phyloP scores from a whole-genome alignment of 441 rosid species.

The Pelargonium australe region DNA sequence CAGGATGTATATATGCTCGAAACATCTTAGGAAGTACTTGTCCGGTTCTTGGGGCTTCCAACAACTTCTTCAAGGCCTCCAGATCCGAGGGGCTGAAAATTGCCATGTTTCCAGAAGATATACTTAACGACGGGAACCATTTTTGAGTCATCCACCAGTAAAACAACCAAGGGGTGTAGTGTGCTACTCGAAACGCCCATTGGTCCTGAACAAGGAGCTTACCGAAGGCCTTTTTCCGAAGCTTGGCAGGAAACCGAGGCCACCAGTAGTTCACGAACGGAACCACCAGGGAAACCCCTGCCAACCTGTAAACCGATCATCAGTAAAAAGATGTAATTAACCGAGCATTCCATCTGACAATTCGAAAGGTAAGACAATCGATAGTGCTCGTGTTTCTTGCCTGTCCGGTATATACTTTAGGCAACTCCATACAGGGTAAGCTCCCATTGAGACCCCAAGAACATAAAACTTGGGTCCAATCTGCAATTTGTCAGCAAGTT shows the following conservation, averaged over 20 bases:
- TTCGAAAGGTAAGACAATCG: background rate
- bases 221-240: conserved; percentile 4
- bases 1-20: background rate
- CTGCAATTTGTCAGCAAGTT: conserved; percentile 22
- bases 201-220: conserved; percentile 30
- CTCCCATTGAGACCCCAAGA: conserved; percentile 25
- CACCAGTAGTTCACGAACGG: conserved; percentile 27
- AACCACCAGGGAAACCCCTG: conserved; percentile 21
- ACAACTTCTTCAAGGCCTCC: conserved; percentile 31
- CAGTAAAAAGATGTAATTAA: conserved; percentile 3
- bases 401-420: conserved; percentile 24
- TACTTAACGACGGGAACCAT: conserved; percentile 33
- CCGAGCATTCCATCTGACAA: conserved; percentile 2
- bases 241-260: conserved; percentile 17
- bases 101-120: conserved; percentile 36
- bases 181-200: conserved; percentile 31
- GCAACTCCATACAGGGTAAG: conserved; percentile 23
- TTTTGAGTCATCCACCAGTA: conserved; percentile 27
- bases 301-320: conserved; percentile 14
- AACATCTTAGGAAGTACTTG: conserved; percentile 33
- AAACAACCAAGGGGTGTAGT: conserved; percentile 23
- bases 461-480: conserved; percentile 22
- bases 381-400: background rate
- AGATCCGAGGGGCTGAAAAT: conserved; percentile 39
- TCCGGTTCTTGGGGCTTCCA: conserved; percentile 33